Evolutionary conservation across 805 yeast species (phyloP).

Genomic region (Kockiozyma suomiensis): DNA sequence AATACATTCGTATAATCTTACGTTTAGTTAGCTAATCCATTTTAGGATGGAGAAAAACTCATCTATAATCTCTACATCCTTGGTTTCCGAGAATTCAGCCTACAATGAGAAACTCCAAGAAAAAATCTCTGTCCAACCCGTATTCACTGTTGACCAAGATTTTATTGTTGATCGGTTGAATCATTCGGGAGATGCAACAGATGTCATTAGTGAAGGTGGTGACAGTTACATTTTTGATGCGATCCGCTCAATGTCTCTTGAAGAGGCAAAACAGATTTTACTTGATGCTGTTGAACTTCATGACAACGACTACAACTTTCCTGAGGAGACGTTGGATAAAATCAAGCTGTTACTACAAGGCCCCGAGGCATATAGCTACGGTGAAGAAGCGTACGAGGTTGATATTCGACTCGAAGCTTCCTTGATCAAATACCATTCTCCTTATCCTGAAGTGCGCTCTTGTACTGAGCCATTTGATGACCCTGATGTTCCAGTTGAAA

Average conservation of each 20-base stretch:
- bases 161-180: constrained; percentile 14
- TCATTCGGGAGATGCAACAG: constrained; percentile 23
- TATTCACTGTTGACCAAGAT: constrained; percentile 6
- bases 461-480: constrained; percentile 57
- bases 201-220: constrained; percentile 22
- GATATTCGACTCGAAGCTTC: constrained; percentile 40
- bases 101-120: background rate
- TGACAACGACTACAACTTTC: constrained; percentile 51
- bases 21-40: too few relatives aligned
- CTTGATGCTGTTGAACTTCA: constrained; percentile 41
- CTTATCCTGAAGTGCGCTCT: constrained; percentile 62
- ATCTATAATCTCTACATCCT: background rate
- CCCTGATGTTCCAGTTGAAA: constrained; percentile 50
- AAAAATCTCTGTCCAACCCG: background rate
- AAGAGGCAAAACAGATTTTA: constrained; percentile 2
- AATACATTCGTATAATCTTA: too few relatives aligned
- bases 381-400: constrained; percentile 32
- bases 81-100: background rate
- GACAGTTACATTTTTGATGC: constrained; percentile 47
- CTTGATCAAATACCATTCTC: constrained; percentile 22
- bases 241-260: constrained; percentile 42
- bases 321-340: constrained; percentile 43
- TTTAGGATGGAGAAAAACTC: background rate
- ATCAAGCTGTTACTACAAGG: constrained; percentile 33
- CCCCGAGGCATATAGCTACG: constrained; percentile 18